phyloP scores from a whole-genome alignment of 768 basidiomycete genomes.

The Mycena galericulata region DNA sequence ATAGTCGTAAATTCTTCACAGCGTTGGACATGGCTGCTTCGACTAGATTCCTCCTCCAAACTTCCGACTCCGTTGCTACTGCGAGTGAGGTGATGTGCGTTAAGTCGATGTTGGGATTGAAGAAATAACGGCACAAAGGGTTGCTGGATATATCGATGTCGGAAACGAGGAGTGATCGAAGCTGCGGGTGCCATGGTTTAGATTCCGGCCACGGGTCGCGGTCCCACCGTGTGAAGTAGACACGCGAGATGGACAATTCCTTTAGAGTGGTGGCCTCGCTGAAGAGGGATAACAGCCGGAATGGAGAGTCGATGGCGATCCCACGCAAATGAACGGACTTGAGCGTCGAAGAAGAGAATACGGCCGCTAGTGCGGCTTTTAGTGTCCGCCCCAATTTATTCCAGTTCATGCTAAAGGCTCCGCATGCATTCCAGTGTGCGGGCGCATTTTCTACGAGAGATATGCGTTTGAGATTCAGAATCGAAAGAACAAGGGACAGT shows the following conservation, averaged over 20 bases:
- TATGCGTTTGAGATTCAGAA: slow-evolving; percentile 6
- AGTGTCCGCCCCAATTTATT: background rate
- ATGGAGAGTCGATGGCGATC: slow-evolving; percentile 6
- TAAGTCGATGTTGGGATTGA: background rate
- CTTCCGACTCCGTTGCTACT: background rate
- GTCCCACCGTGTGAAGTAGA: background rate
- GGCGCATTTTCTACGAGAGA: slow-evolving; percentile 10
- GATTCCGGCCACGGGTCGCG: background rate
- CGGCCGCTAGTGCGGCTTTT: background rate
- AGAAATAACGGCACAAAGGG: background rate
- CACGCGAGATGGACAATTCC: slow-evolving; percentile 8
- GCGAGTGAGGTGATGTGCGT: background rate
- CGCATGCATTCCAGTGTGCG: background rate
- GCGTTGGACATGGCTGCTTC: background rate
- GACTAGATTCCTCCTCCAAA: background rate
- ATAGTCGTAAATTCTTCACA: background rate
- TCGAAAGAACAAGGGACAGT: slow-evolving; percentile 9
- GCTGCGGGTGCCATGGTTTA: background rate
- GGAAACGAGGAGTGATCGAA: slow-evolving; percentile 1
- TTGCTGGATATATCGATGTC: background rate
- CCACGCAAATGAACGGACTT: slow-evolving; percentile 17
- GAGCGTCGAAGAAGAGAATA: slow-evolving; percentile 2
- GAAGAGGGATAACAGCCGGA: slow-evolving; percentile 17
- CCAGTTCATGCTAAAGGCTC: slow-evolving; percentile 15
- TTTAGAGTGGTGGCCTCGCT: slow-evolving; percentile 6